Base-by-base conservation (phyloP, 768 basidiomycete genomes). In the Termitomyces eurrhizus region DNA sequence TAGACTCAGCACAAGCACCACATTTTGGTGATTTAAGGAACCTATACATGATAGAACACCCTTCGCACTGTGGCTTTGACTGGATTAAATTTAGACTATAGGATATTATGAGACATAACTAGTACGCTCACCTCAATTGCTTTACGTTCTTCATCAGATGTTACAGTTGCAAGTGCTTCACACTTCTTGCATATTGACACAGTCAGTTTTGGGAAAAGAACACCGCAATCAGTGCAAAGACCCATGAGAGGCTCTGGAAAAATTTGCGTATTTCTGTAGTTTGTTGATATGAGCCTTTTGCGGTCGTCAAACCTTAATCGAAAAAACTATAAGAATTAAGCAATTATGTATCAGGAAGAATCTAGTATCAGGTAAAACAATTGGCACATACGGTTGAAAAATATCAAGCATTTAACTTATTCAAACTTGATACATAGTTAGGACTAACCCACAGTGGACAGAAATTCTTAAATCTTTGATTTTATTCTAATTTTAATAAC, bases 1-100 rank as follows among this genome's bases (percentile, higher is more conserved):
- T 21, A 21, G 21, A 21, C 21, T 21, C 21, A 21, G 51, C 2
- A 21, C n/a, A 59, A 13, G 26, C 48, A 32, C 50, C 39, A 44
- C 58, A 59, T 9, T 52, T 52, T 32, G 36, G 29, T 7, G 24
- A 21, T 52, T 45, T 59, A 7, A 59, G 14, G 26, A 52, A 59
- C 29, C 41, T 32, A 14, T 59, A 59, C 39, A 52, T 12, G 1
- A 51, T 9, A n/a, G 50, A 37, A 33, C 58, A 59, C 7, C 49
- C 58, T 59, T 51, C 26, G 16, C 50, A 59, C 39, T 59, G 58
- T 13, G 51, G 58, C 44, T 41, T 41, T 12, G 48, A 29, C 51
- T 59, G 24, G 4, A 16, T 24, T n/a, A 26, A 21, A 44, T 32
- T 45, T 35, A 46, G 39, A n/a, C 39, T 41, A 16, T 16, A 56